phyloP scores from a whole-genome alignment of 2,329 filamentous ascomycete species.

The Paecilomyces sp. region DNA sequence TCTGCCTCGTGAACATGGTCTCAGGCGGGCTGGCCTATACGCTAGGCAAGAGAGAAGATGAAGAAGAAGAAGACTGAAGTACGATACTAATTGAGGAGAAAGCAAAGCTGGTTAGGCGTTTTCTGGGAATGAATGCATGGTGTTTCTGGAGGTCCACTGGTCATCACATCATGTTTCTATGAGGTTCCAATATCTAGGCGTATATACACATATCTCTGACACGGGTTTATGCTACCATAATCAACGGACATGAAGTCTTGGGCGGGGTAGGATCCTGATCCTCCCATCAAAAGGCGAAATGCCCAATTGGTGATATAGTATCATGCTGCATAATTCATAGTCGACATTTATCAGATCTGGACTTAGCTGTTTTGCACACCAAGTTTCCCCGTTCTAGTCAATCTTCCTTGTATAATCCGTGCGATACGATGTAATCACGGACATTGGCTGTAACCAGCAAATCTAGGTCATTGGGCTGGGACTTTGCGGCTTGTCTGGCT shows the following conservation, averaged over 20 bases:
- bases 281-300: neutral
- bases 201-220: neutral
- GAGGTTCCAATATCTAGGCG: neutral
- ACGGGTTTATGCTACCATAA: neutral
- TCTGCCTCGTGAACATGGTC: constrained; percentile 40
- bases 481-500: constrained; percentile 29
- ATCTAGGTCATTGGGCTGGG: constrained; percentile 22
- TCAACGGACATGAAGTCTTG: neutral
- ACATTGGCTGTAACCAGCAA: constrained; percentile 29
- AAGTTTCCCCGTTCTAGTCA: neutral
- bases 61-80: constrained; percentile 21
- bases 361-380: neutral
- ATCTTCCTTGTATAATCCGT: constrained; percentile 20
- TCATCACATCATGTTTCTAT: neutral
- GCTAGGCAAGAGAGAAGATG: constrained; percentile 34
- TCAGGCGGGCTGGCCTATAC: constrained; percentile 41
- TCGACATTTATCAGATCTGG: neutral
- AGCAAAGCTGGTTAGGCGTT: neutral
- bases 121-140: neutral
- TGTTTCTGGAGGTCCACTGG: neutral
- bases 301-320: neutral
- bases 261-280: neutral
- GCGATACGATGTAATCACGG: constrained; percentile 23
- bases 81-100: neutral
- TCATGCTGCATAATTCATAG: neutral